Evolutionary conservation across 345 rosid genomes (phyloP), one percentile per base, ranked within the genome.

Genomic region (Salix suchowensis): DNA sequence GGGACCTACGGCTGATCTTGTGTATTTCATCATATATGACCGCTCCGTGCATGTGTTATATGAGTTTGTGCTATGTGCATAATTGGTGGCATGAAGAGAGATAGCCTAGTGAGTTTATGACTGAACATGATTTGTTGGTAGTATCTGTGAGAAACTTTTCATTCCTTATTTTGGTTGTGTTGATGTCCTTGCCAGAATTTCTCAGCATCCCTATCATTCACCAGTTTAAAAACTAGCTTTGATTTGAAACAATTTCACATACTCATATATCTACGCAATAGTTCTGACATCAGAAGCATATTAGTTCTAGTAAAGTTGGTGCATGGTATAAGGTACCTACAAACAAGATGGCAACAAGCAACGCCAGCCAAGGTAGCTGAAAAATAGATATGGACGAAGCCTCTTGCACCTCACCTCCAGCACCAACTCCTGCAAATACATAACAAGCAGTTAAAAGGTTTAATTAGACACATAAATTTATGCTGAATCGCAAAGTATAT

Each of bases 321-420:
- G 83, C 70, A 80, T 68, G 80, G 80, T 90, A 85, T 85, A 84
- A 83, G 97, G 88, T 91, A 93, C 99, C 98, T 93, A 96, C 97
- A 96, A 94, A 93, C 90, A 94, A 87, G 89, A 96, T 74, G 83
- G 91, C 87, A 85, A 96, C 86, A 70, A 85, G 48, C 52, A 96
- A 80, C 52, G 88, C 93, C 73, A 93, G 83, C 95, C 97, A 93
- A 37, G 93, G 89, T 76, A 96, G 83, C 86, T 91, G 97, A 58
- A 93, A 84, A 72, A 91, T 79, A 30, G 98, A 96, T 83, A 92
- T 80, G 28, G 90, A 78, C 18, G 95, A 85, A 74, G 91, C 84
- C 82, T 85, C 82, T 80, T 92, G 99, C 85, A 89, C 98, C 82
- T 92, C 97, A 48, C 97, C 97, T 72, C 98, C 99, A 58, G 97